Conservation (phyloP, 2,329 filamentous ascomycete genomes). For the Laburnicola sp. region DNA sequence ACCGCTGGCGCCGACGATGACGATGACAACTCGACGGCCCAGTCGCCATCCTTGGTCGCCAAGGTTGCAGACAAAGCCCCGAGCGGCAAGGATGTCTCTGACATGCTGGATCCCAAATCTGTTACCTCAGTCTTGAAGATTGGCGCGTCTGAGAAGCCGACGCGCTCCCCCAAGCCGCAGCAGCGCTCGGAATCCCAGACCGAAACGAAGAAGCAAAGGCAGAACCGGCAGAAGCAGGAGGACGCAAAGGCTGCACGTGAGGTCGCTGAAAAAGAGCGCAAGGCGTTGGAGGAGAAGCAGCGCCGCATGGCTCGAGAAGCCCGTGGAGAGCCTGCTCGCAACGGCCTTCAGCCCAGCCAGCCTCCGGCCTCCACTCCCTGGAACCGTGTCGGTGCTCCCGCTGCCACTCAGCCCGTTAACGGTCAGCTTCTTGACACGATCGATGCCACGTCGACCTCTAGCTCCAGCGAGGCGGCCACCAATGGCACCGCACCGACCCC, state of each 20-base stretch:
- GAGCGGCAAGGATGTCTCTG: slow-evolving; percentile 72
- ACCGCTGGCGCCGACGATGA: slow-evolving; percentile 75
- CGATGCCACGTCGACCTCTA: slow-evolving; percentile 48
- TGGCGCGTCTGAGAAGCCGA: slow-evolving; percentile 65
- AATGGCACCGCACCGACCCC: slow-evolving; percentile 49
- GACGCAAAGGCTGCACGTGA: slow-evolving; percentile 73
- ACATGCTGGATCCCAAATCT: slow-evolving; percentile 82
- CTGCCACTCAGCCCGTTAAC: slow-evolving; percentile 24
- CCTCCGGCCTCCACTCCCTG: slow-evolving; percentile 58
- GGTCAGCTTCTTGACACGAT: slow-evolving; percentile 55
- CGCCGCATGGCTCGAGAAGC: slow-evolving; percentile 78
- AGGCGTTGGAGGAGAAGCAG: slow-evolving; percentile 77
- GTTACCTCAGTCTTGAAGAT: slow-evolving; percentile 78
- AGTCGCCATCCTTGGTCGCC: slow-evolving; percentile 63
- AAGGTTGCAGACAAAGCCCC: slow-evolving; percentile 46
- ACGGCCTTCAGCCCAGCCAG: slow-evolving; percentile 62
- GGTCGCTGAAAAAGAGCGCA: slow-evolving; percentile 77
- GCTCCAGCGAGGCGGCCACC: slow-evolving; percentile 43
- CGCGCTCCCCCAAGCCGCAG: slow-evolving; percentile 64
- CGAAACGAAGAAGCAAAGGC: slow-evolving; percentile 93
- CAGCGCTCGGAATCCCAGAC: slow-evolving; percentile 55
- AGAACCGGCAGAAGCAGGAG: slow-evolving; percentile 88
- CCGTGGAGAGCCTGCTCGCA: slow-evolving; percentile 81
- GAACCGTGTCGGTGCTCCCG: slow-evolving; percentile 44
- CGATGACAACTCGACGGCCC: slow-evolving; percentile 73